Evolutionary conservation across 83 land plant genomes (phyloP), one percentile per base, ranked within the genome.

Genomic region (Larix sibirica): DNA sequence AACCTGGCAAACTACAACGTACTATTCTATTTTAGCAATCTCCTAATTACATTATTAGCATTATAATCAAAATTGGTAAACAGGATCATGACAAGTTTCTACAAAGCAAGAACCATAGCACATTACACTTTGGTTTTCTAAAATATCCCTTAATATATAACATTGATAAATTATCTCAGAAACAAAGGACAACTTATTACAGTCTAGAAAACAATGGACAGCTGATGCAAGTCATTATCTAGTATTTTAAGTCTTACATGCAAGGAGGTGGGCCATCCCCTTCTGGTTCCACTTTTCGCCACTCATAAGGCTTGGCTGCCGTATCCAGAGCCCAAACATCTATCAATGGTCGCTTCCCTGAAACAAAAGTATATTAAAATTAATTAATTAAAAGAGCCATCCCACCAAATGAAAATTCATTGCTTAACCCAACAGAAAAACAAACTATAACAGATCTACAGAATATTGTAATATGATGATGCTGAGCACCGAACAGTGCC

Each of bases 241-340:
- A 40, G 77, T 23, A 73, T 50, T 21, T 78, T 56, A 78, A 31
- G 23, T 83, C 86, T 50, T 88, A 90, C 92, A 90, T 90, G 92
- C 92, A 90, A 47, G 92, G 91, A 58, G 92, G 92, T 56, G 92
- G 92, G 38, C 92, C 92, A 77, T 90, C 91, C 44, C 92, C 92
- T 83, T 90, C 92, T 67, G 92, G 92, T 73, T 90, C 92, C 68
- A 90, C 77, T 80, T 83, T 90, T 79, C 89, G 80, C 92, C 92
- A 90, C 65, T 90, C 91, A 62, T 90, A 90, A 73, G 92, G 92
- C 77, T 90, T 90, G 67, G 92, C 92, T 64, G 92, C 86, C 36
- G 92, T 90, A 63, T 90, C 92, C 13, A 90, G 82, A 38, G 88
- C 90, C 92, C 92, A 90, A 54, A 90, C 92, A 85, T 90, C 92